These are phyloP conservation scores for Fraxinus anomala DNA, from an alignment of 257 asterid species.

Conservation along the genomic window DNA sequence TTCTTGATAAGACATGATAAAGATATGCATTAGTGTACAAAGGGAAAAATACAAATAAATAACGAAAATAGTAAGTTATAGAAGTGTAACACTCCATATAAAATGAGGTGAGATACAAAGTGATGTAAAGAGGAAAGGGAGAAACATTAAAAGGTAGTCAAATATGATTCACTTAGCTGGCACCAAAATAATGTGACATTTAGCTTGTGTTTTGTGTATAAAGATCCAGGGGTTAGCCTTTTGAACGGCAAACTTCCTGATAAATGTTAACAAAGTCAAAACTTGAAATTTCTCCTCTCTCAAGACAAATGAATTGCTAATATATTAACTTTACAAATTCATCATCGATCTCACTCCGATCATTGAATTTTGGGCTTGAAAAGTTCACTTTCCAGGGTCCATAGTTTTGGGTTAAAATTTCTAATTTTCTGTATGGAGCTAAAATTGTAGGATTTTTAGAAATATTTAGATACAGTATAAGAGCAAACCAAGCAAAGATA, in stretches of 20 bases:
- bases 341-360: conserved; percentile 5
- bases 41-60: background rate
- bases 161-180: background rate
- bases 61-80: background rate
- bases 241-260: background rate
- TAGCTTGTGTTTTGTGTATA: background rate
- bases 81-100: background rate
- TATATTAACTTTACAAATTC: background rate
- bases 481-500: background rate
- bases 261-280: background rate
- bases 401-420: background rate
- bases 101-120: conserved; percentile 2
- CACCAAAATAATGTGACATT: background rate
- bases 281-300: background rate
- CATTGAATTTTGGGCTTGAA: background rate
- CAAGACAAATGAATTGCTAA: background rate
- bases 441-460: background rate
- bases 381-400: background rate
- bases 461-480: background rate
- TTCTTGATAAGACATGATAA: conserved; percentile 12
- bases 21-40: background rate
- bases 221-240: background rate
- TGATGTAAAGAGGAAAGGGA: background rate
- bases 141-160: background rate
- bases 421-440: background rate